These are phyloP conservation scores for Debaryomyces coudertii DNA, from an alignment of 1,139 yeast genomes.

Conservation along the genomic window DNA sequence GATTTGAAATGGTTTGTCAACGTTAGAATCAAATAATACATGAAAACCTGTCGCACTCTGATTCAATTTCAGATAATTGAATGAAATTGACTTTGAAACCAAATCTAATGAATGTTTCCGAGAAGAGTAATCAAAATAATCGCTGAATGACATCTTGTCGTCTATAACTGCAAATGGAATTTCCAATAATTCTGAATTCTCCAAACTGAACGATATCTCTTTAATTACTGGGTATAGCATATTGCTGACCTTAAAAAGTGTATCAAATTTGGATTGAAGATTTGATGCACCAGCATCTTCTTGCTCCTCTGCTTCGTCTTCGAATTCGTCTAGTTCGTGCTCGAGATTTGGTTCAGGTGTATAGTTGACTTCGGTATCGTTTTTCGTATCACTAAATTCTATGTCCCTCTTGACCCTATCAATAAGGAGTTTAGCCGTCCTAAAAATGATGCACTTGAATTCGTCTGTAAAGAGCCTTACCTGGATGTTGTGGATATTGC, in stretches of 20 bases:
- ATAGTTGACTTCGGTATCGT: not conserved
- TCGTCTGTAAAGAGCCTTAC: conserved; percentile 32
- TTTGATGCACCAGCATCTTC: conserved; percentile 1
- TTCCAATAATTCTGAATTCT: conserved; percentile 33
- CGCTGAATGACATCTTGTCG: conserved; percentile 28
- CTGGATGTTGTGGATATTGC: conserved; percentile 24
- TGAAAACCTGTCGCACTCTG: conserved; percentile 61
- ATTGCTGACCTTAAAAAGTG: conserved; percentile 15
- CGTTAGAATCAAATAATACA: conserved; percentile 47
- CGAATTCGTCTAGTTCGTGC: not conserved
- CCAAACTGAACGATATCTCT: conserved; percentile 19
- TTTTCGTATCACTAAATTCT: not conserved
- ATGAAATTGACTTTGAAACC: conserved; percentile 33
- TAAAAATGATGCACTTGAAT: conserved; percentile 30
- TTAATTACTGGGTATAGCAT: conserved; percentile 14
- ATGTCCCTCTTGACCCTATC: conserved; percentile 1
- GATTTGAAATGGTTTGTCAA: conserved; percentile 58
- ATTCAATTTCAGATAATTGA: conserved; percentile 36
- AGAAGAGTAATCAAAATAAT: conserved; percentile 26
- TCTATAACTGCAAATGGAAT: conserved; percentile 41
- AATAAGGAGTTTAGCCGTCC: conserved; percentile 22
- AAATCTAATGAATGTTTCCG: conserved; percentile 35
- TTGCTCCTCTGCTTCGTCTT: not conserved
- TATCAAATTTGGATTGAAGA: conserved; percentile 7
- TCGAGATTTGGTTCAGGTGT: not conserved